Conservation (phyloP, 1,284 basidiomycete genomes). For the Microbotryomycetes sp. region DNA sequence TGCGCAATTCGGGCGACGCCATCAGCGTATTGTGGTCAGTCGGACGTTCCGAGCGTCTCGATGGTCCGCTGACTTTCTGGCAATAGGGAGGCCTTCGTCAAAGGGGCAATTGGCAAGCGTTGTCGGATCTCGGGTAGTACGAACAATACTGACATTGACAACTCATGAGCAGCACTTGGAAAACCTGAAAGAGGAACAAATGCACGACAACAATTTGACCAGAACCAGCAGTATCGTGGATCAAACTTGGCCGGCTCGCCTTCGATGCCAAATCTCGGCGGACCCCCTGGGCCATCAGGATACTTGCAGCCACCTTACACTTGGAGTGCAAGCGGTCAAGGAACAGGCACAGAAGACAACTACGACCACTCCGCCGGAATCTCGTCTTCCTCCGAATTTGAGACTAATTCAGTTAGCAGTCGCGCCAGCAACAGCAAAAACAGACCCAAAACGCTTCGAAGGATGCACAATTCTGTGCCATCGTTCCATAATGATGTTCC, state of each 20-base stretch:
- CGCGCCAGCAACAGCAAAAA: neutral
- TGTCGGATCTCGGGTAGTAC: neutral
- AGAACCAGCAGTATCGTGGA: neutral
- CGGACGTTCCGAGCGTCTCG: neutral
- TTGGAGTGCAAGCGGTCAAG: neutral
- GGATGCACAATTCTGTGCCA: neutral
- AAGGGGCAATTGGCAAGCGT: constrained; percentile 15
- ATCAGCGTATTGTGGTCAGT: constrained; percentile 16
- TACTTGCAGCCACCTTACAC: neutral
- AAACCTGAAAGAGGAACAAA: neutral
- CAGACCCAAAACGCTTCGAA: neutral
- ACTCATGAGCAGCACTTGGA: neutral
- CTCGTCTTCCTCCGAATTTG: neutral
- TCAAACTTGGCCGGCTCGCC: neutral
- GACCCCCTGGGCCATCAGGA: neutral
- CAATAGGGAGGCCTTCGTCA: constrained; percentile 16
- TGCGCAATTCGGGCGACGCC: constrained; percentile 10
- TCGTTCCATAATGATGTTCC: neutral
- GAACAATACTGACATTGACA: neutral
- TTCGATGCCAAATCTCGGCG: neutral
- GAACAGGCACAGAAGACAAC: neutral
- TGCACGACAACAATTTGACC: neutral
- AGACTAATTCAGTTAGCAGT: neutral
- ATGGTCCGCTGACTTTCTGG: neutral
- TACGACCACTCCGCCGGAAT: neutral